phyloP scores from a whole-genome alignment of 1,284 basidiomycete genomes.

The Boletellus deceptivus region DNA sequence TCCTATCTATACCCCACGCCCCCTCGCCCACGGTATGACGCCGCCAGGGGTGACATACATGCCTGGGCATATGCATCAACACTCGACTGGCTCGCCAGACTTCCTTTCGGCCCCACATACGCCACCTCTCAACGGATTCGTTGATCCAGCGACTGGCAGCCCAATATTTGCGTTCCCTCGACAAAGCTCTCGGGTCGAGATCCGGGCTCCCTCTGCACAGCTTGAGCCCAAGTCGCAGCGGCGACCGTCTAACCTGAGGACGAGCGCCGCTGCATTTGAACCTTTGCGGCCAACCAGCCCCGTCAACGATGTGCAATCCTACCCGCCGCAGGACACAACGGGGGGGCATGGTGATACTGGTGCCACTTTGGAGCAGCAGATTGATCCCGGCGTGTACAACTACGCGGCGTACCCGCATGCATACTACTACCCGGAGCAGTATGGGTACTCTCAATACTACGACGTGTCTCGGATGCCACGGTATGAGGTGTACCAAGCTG shows the following conservation, averaged over 20 bases:
- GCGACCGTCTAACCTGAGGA: constrained; percentile 42
- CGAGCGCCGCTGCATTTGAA: constrained; percentile 47
- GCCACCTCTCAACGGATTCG: constrained; percentile 56
- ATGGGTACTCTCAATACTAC: constrained; percentile 62
- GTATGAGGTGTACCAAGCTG: constrained; percentile 64
- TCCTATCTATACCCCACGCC: constrained; percentile 65
- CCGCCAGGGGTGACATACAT: constrained; percentile 40
- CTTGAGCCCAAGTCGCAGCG: constrained; percentile 29
- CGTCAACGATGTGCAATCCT: constrained; percentile 15
- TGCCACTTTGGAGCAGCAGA: constrained; percentile 22
- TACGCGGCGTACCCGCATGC: constrained; percentile 56
- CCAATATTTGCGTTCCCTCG: constrained; percentile 71
- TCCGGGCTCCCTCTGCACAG: constrained; percentile 55
- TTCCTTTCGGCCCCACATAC: constrained; percentile 56
- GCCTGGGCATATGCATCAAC: constrained; percentile 57
- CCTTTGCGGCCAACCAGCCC: constrained; percentile 35
- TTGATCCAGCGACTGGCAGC: constrained; percentile 59
- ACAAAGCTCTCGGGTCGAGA: constrained; percentile 69
- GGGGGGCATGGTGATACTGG: constrained; percentile 19
- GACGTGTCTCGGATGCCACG: constrained; percentile 61
- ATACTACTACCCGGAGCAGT: constrained; percentile 66
- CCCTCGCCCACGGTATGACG: constrained; percentile 54
- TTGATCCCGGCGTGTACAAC: constrained; percentile 44
- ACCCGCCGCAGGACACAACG: constrained; percentile 16
- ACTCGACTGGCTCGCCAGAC: constrained; percentile 54